Conservation (phyloP, 768 basidiomycete genomes). For the Boletus rubescentipes region DNA sequence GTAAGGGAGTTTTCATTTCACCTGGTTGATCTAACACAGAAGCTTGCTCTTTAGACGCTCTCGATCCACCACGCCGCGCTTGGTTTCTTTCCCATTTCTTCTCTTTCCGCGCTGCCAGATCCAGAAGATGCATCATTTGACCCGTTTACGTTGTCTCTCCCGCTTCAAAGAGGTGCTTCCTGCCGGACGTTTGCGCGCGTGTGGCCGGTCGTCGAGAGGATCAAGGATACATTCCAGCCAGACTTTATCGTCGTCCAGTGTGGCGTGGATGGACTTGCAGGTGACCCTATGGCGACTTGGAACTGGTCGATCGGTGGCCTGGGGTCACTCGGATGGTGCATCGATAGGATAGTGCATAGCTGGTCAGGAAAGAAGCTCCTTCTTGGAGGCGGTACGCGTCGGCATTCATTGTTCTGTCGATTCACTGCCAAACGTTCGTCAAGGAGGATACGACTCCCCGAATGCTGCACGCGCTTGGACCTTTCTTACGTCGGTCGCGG, state of each 20-base stretch:
- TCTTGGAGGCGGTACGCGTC: constrained; percentile 67
- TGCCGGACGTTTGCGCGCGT: constrained; percentile 57
- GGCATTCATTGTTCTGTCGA: not conserved
- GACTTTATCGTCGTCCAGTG: constrained; percentile 84
- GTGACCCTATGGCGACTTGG: constrained; percentile 75
- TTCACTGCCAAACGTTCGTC: constrained; percentile 9
- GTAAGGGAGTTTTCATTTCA: constrained; percentile 31
- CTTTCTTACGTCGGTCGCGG: constrained; percentile 72
- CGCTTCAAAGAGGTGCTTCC: constrained; percentile 72
- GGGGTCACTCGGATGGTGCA: constrained; percentile 72
- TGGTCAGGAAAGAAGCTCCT: constrained; percentile 66
- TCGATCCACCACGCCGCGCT: constrained; percentile 83
- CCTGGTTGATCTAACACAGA: not conserved
- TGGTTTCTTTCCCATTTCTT: constrained; percentile 79
- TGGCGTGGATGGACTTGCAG: constrained; percentile 83
- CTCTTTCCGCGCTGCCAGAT: constrained; percentile 47
- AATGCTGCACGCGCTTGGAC: constrained; percentile 90
- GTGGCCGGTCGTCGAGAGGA: constrained; percentile 61
- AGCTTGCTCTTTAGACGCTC: constrained; percentile 49
- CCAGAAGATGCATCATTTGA: constrained; percentile 38
- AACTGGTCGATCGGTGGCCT: constrained; percentile 62
- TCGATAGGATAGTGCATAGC: constrained; percentile 46
- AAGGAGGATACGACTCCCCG: constrained; percentile 80
- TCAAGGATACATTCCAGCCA: constrained; percentile 63
- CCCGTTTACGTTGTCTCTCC: constrained; percentile 76